Base-by-base conservation (phyloP, 176 grass and related monocot species). In the Cymbopogon citratus region DNA sequence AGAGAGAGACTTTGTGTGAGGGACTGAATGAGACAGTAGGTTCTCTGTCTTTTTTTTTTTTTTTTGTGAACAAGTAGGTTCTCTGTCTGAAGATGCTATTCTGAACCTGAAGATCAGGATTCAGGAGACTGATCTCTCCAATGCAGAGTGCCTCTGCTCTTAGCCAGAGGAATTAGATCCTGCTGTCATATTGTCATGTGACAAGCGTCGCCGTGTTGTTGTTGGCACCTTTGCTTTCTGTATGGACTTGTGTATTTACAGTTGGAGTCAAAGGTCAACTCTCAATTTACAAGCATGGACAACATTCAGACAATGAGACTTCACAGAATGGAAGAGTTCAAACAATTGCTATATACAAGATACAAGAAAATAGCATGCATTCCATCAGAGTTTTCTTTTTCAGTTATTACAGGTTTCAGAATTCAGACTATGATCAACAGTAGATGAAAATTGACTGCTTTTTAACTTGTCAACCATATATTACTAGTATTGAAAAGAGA, bases 41-140 rank as follows among this genome's bases (percentile, higher is more conserved):
- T n/a, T 63, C 65, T 81, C 51, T 81, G 54, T n/a, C n/a, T n/a
- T n/a, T n/a, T n/a, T n/a, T n/a, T n/a, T n/a, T n/a, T n/a, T n/a
- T n/a, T n/a, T n/a, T n/a, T n/a, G n/a, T n/a, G n/a, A n/a, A n/a
- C n/a, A n/a, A 9, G 4, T 48, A 45, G 63, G 27, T n/a, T 63
- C 65, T 81, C 51, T 81, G 54, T 83, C 56, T 35, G 77, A 81
- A 81, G 71, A 81, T 85, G 77, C 71, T 85, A 77, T 39, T 85
- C 78, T 73, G 45, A 49, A 86, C 54, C 28, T 45, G 45, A 77
- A 34, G 59, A 72, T 48, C 41, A 33, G 73, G 10, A 23, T 27
- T 25, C 23, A 24, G 10, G 56, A 27, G 66, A 27, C 14, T 56
- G 35, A 66, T 89, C 45, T 56, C 52, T 76, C 63, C 73, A 60